Base-by-base conservation (phyloP, 768 basidiomycete genomes). In the Mycena indigotica region DNA sequence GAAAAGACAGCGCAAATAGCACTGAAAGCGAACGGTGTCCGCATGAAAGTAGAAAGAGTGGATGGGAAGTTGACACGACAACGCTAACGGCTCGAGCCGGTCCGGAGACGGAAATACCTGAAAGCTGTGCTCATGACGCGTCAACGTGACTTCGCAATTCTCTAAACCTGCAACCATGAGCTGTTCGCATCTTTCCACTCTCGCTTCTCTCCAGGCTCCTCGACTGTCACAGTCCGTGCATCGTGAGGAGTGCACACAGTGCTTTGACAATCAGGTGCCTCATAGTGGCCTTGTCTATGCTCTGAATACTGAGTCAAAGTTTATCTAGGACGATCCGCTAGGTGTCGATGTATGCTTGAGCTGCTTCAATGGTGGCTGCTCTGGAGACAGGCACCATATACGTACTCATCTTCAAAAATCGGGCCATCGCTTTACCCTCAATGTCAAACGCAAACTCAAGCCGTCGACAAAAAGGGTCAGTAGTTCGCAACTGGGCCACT, bases 201-300 rank as follows among this genome's bases (percentile, higher is more conserved):
- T 91, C 21, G 68, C 76, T 46, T 73, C 65, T 13, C 73, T 93
- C 0, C 70, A 76, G 30, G 77, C 77, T 0, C 91, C 92, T 0
- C 81, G 72, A 48, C 73, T 88, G 0, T 86, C 83, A 3, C 88
- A 93, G 60, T 81, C 82, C 0, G 91, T 94, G 0, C 87, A 95
- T 64, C 77, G 95, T 6, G 93, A 97, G 73, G 95, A 98, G 72
- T 99, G 96, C 68, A 97, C 95, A 0, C 94, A 95, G 57, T 99
- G 96, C 68, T 99, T 98, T 69, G 95, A 98, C 72, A 85, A 84
- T 66, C 95, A 98, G 84, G 93, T 88, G n/a, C n/a, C n/a, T n/a
- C n/a, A n/a, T 28, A 57, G 70, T 67, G 29, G 19, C 50, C 28
- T 48, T 26, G 32, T 30, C 39, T n/a, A n/a, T n/a, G 39, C 49